phyloP scores from a whole-genome alignment of 768 basidiomycete genomes.

The Mycena albidolilacea region DNA sequence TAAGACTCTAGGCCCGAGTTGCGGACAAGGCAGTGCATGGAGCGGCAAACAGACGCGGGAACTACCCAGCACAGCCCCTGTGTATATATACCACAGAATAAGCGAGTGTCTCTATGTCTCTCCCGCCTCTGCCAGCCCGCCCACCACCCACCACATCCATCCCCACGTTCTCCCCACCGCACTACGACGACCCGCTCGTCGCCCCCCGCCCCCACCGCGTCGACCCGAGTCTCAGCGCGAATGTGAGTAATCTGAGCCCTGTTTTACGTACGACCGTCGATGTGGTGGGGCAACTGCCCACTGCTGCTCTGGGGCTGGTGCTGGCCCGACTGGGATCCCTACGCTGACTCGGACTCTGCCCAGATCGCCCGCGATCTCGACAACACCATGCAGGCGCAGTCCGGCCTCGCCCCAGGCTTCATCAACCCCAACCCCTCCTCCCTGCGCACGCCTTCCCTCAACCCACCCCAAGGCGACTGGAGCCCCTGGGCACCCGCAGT shows the following conservation, averaged over 20 bases:
- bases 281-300: slow-evolving; percentile 36
- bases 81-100: too few species aligned
- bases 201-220: slow-evolving; percentile 76
- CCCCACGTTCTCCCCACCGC: slow-evolving; percentile 49
- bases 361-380: slow-evolving; percentile 80
- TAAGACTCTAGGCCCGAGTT: too few species aligned
- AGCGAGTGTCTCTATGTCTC: too few species aligned
- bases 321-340: slow-evolving; percentile 34
- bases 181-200: slow-evolving; percentile 69
- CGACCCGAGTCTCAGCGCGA: slow-evolving; percentile 72
- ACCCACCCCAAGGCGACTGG: slow-evolving; percentile 21
- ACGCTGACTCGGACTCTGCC: slow-evolving; percentile 9
- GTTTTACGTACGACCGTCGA: slow-evolving; percentile 20
- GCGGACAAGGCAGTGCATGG: too few species aligned
- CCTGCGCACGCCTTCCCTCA: too few species aligned
- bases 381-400: slow-evolving; percentile 27
- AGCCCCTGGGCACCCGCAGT: slow-evolving; percentile 39
- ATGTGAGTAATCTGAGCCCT: slow-evolving; percentile 62
- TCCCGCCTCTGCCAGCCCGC: too few species aligned
- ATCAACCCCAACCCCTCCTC: slow-evolving; percentile 21
- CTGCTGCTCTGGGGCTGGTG: slow-evolving; percentile 41
- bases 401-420: slow-evolving; percentile 26
- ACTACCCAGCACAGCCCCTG: too few species aligned
- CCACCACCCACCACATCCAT: too few species aligned
- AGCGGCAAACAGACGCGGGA: too few species aligned